Conservation (phyloP, 2,329 filamentous ascomycete genomes). For the Gliomastix tumulicola region DNA sequence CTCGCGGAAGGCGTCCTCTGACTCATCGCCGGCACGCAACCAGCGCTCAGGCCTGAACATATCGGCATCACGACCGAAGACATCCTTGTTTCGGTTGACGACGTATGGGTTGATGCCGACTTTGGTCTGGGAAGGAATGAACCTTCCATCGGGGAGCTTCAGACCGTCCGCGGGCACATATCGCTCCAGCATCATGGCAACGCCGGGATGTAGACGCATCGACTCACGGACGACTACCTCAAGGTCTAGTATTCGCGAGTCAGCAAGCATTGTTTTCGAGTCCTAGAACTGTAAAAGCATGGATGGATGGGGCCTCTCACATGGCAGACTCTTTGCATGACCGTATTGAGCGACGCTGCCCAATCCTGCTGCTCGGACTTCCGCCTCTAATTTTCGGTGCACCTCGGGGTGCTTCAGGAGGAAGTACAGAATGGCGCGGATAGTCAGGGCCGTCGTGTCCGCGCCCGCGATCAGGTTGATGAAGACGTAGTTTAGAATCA, state of each 20-base stretch:
- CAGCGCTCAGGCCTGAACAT: conserved; percentile 38
- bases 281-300: neutral
- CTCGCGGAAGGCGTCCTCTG: conserved; percentile 18
- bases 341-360: conserved; percentile 10
- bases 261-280: neutral
- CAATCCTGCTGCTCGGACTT: conserved; percentile 14
- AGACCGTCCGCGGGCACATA: conserved; percentile 31
- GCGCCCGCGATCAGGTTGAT: conserved; percentile 26
- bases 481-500: conserved; percentile 24
- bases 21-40: conserved; percentile 25
- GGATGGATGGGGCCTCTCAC: neutral
- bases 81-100: conserved; percentile 21
- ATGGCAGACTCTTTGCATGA: conserved; percentile 7
- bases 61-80: conserved; percentile 35
- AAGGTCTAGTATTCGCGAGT: conserved; percentile 15
- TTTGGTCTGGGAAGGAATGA: conserved; percentile 15
- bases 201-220: conserved; percentile 36
- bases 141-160: conserved; percentile 19
- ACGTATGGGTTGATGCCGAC: conserved; percentile 29
- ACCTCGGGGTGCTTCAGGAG: conserved; percentile 21
- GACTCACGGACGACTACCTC: conserved; percentile 40
- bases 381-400: conserved; percentile 10
- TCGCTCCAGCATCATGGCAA: conserved; percentile 36
- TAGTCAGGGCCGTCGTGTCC: conserved; percentile 25
- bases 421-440: conserved; percentile 27